Evolutionary conservation across 768 basidiomycete genomes (phyloP).

Genomic region (Pholiota conissans): DNA sequence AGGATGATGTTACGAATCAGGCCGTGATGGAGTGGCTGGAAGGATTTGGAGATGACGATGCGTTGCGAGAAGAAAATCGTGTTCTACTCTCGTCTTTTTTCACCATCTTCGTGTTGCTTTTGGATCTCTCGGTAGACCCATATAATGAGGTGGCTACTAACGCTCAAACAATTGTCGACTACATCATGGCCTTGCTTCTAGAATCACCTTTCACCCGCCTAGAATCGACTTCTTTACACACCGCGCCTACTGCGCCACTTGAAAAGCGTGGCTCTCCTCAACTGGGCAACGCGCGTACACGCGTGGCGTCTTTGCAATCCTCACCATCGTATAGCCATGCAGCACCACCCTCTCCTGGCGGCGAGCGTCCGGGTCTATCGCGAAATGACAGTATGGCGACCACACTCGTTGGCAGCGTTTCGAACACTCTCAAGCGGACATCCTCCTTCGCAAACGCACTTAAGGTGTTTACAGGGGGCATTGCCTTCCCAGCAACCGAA

Average conservation of each 20-base stretch:
- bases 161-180: slow-evolving; percentile 90
- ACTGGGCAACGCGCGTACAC: slow-evolving; percentile 40
- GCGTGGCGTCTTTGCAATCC: slow-evolving; percentile 51
- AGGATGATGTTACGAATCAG: slow-evolving; percentile 72
- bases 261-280: slow-evolving; percentile 37
- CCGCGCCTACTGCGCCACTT: slow-evolving; percentile 42
- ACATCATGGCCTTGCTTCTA: slow-evolving; percentile 84
- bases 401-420: slow-evolving; percentile 60
- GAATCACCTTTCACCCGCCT: slow-evolving; percentile 86
- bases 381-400: slow-evolving; percentile 65
- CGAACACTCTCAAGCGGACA: slow-evolving; percentile 72
- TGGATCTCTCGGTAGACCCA: slow-evolving; percentile 91
- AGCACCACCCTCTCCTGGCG: slow-evolving; percentile 44
- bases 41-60: slow-evolving; percentile 63
- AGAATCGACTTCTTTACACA: slow-evolving; percentile 62
- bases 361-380: slow-evolving; percentile 46
- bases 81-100: slow-evolving; percentile 90
- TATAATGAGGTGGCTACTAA: slow-evolving; percentile 90
- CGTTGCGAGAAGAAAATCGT: slow-evolving; percentile 72
- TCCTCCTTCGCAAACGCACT: slow-evolving; percentile 81
- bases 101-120: slow-evolving; percentile 84
- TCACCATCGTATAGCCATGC: slow-evolving; percentile 41
- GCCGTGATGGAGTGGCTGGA: slow-evolving; percentile 83
- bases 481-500: slow-evolving; percentile 69
- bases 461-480: slow-evolving; percentile 66